Evolutionary conservation across 2,329 filamentous ascomycete species (phyloP).

Genomic region (Colletotrichum chrysophilum): DNA sequence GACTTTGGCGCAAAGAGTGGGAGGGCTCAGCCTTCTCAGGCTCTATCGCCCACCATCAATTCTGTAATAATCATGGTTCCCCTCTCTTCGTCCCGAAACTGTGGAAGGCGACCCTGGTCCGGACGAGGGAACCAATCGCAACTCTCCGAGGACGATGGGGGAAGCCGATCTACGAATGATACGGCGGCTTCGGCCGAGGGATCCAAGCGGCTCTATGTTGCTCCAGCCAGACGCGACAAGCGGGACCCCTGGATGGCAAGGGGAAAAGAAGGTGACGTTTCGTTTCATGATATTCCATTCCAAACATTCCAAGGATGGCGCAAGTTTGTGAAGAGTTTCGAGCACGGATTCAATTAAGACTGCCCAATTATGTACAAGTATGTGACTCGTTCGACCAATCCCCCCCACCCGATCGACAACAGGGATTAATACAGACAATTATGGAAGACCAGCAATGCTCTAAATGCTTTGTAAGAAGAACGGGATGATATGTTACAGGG

Average conservation of each 20-base stretch:
- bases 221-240: background rate
- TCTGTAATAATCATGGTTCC: slow-evolving; percentile 3
- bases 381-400: background rate
- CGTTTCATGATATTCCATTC: slow-evolving; percentile 9
- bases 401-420: background rate
- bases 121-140: slow-evolving; percentile 18
- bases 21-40: background rate
- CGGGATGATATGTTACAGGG: slow-evolving; percentile 3
- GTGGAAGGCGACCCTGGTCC: background rate
- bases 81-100: background rate
- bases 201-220: slow-evolving; percentile 1
- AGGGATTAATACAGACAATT: background rate
- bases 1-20: background rate
- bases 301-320: background rate
- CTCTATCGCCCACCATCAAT: background rate
- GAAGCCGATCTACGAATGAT: background rate
- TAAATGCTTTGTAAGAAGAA: background rate
- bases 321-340: background rate
- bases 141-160: background rate
- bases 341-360: background rate
- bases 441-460: background rate
- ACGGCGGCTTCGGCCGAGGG: background rate
- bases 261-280: background rate
- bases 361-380: background rate
- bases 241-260: background rate